Percentiles rank a stretch among this genome's conserved stretches.
phyloP scores from a whole-genome alignment of 768 basidiomycete species.

The Stropharia rugosoannulata region DNA sequence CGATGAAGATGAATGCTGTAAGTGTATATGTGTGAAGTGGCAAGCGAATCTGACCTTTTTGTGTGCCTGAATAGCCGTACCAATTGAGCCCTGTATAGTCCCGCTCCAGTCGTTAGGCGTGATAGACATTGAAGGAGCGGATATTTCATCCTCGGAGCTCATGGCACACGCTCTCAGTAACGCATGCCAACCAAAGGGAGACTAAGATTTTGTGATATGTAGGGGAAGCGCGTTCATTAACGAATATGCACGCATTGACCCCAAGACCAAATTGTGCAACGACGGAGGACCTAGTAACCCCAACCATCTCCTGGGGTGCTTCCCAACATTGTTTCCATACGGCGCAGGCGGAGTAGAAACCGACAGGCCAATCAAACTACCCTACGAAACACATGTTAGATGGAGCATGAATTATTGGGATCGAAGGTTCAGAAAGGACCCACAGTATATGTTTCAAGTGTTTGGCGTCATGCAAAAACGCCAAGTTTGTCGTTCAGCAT shows the following conservation, averaged over 20 bases:
- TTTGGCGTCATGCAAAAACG: constrained; percentile 31
- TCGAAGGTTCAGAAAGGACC: constrained; percentile 24
- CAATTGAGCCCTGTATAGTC: constrained; percentile 16
- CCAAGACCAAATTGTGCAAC: constrained; percentile 8
- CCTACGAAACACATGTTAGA: constrained; percentile 25
- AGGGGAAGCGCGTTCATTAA: constrained; percentile 24
- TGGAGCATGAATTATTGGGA: constrained; percentile 31
- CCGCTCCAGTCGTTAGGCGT: constrained; percentile 23
- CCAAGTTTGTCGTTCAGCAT: constrained; percentile 16
- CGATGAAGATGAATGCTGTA: neutral
- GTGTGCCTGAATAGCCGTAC: neutral
- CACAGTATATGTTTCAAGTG: constrained; percentile 25
- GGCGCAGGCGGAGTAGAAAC: constrained; percentile 33
- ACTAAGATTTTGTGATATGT: constrained; percentile 5
- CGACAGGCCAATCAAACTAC: constrained; percentile 9
- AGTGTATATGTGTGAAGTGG: neutral
- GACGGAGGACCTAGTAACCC: constrained; percentile 22
- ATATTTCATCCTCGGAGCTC: constrained; percentile 16
- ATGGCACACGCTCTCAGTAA: constrained; percentile 22
- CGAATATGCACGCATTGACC: constrained; percentile 22
- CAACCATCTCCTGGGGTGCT: constrained; percentile 29
- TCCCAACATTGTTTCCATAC: constrained; percentile 34
- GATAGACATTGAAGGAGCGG: constrained; percentile 15
- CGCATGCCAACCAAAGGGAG: neutral
- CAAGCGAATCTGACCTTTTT: neutral